phyloP scores from a whole-genome alignment of 2,329 filamentous ascomycete genomes.

The Leptographium procerum region DNA sequence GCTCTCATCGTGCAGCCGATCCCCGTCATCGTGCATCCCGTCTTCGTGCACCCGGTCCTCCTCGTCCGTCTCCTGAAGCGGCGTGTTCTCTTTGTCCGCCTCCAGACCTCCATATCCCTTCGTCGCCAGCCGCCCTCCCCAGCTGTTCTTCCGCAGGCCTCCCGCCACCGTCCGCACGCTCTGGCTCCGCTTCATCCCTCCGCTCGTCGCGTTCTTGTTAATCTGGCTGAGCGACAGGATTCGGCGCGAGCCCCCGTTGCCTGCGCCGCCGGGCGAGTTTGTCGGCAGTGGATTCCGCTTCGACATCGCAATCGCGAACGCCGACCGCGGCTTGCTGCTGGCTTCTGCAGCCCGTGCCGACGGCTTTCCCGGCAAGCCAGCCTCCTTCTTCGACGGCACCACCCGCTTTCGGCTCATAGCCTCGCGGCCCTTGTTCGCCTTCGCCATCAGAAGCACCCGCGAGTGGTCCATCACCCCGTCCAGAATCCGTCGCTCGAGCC shows the following conservation, averaged over 20 bases:
- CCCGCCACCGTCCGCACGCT: conserved; percentile 53
- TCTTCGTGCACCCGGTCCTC: conserved; percentile 30
- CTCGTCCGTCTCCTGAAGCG: conserved; percentile 50
- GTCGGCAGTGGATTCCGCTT: conserved; percentile 36
- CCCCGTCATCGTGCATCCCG: conserved; percentile 12
- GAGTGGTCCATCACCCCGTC: conserved; percentile 96
- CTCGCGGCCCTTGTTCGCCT: conserved; percentile 42
- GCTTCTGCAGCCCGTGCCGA: too few relatives aligned
- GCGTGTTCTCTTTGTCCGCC: conserved; percentile 28
- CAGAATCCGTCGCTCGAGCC: conserved; percentile 80
- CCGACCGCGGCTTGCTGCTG: conserved; percentile 20
- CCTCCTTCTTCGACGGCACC: conserved; percentile 31
- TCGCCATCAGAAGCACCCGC: conserved; percentile 72
- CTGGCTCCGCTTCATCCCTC: conserved; percentile 64
- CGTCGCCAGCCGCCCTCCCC: conserved; percentile 39
- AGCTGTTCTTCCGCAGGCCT: conserved; percentile 55
- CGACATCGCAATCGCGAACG: conserved; percentile 42
- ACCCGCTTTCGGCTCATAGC: conserved; percentile 48
- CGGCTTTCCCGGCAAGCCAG: too few relatives aligned
- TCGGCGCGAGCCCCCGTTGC: conserved; percentile 50
- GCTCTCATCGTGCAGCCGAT: conserved; percentile 12
- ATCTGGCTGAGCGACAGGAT: conserved; percentile 91
- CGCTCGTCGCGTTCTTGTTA: conserved; percentile 55
- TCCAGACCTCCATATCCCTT: conserved; percentile 43
- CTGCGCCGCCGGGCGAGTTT: conserved; percentile 23